Evolutionary conservation across 495 filamentous ascomycete species (phyloP), one percentile per base, ranked within the genome.

Genomic region (Podospora fimiseda): DNA sequence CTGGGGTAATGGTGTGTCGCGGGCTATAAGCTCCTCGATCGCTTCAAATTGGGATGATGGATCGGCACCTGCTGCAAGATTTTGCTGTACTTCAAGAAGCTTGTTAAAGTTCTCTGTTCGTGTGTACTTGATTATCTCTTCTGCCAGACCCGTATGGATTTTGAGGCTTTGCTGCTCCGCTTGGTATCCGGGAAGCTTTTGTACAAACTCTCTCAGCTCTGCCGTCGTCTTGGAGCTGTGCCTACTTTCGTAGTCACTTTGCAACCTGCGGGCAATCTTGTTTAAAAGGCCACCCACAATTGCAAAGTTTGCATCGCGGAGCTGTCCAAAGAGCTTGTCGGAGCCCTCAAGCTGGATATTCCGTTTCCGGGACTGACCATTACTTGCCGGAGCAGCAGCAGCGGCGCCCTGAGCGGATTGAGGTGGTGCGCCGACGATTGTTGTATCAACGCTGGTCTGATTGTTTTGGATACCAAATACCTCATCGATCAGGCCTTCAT

Each of bases 401-500:
- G 68, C 56, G 27, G 82, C 74, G 60, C 80, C 78, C 59, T 82
- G 77, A 23, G 73, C 70, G 19, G 77, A 67, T 39, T 77, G 80
- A 19, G 82, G 68, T 11, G 85, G 77, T 47, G 81, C 79, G 5
- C 94, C 93, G 13, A 95, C 83, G 47, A 99, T 85, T 13, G 91
- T 88, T 20, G 89, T 84, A 60, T 96, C 92, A n/a, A 97, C 81
- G 60, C 97, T 91, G 39, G 89, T 85, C 66, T 95, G 88, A 66
- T 92, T 96, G 58, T 84, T 80, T 53, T 86, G 79, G 53, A 99
- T 92, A 43, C 87, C 86, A 56, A 95, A 94, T 33, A 89, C 80
- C 70, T 99, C 94, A 65, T 99, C 94, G 46, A 99, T 87, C 23
- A 99, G 68, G 0, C 94, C 94, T 71, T 97, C 91, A 61, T 99